Percentiles rank a stretch among this genome's conserved stretches.
phyloP scores from a whole-genome alignment of 768 basidiomycete species.

The Vishniacozyma victoriae region DNA sequence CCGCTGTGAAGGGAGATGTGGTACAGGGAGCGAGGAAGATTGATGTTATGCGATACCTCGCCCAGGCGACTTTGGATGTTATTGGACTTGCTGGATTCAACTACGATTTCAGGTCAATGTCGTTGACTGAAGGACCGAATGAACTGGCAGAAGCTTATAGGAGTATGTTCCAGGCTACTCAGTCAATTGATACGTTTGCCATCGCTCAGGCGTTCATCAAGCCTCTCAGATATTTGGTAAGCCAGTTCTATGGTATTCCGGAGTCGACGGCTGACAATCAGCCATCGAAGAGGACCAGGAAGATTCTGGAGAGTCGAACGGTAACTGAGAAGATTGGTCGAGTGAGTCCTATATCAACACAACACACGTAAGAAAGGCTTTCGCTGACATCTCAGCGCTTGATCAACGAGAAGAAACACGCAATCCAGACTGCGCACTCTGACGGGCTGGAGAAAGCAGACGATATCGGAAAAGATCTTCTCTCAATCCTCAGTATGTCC shows the following conservation, averaged over 20 bases:
- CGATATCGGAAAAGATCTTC: constrained; percentile 65
- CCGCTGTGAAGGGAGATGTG: constrained; percentile 12
- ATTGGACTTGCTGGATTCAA: constrained; percentile 72
- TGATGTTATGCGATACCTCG: constrained; percentile 59
- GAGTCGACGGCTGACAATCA: constrained; percentile 29
- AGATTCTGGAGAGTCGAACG: constrained; percentile 50
- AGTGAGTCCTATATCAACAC: constrained; percentile 56
- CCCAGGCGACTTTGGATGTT: constrained; percentile 65
- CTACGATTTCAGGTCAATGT: constrained; percentile 74
- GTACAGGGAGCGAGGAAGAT: constrained; percentile 42
- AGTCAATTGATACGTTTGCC: constrained; percentile 12
- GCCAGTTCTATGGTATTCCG: background rate
- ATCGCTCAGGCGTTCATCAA: constrained; percentile 50
- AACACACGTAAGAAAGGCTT: background rate
- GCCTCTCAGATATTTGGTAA: constrained; percentile 19
- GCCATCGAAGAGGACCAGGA: constrained; percentile 52
- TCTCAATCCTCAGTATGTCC: constrained; percentile 67
- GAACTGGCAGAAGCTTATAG: constrained; percentile 71
- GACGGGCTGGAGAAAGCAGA: constrained; percentile 50
- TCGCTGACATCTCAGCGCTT: constrained; percentile 53
- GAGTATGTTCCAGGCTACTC: constrained; percentile 27
- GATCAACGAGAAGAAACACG: constrained; percentile 71
- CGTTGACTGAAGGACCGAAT: constrained; percentile 72
- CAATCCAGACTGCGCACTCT: constrained; percentile 47
- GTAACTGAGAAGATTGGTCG: constrained; percentile 57